Conservation (phyloP, 2,329 filamentous ascomycete genomes). For the Beauveria scarabaeidicola region DNA sequence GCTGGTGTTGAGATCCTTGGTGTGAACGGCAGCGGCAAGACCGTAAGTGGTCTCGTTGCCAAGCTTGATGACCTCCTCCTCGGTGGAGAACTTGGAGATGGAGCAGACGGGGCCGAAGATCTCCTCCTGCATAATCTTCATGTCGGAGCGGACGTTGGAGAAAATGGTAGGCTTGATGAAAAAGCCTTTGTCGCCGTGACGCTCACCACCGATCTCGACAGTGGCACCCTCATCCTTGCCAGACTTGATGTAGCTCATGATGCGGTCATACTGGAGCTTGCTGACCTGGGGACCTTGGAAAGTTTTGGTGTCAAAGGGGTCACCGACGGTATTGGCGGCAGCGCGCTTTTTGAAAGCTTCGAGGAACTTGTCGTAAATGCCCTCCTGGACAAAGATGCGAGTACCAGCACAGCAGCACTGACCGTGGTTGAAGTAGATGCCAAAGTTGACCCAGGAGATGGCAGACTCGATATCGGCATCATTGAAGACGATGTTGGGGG, state of each 20-base stretch:
- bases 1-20: slow-evolving; percentile 68
- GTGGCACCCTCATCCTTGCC: slow-evolving; percentile 46
- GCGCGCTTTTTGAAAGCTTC: slow-evolving; percentile 66
- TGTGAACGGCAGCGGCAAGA: slow-evolving; percentile 72
- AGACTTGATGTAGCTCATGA: slow-evolving; percentile 68
- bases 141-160: slow-evolving; percentile 64
- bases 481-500: slow-evolving; percentile 66
- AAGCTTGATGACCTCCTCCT: slow-evolving; percentile 64
- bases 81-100: slow-evolving; percentile 72
- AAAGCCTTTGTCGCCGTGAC: slow-evolving; percentile 64
- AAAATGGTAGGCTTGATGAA: slow-evolving; percentile 86
- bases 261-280: slow-evolving; percentile 71
- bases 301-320: slow-evolving; percentile 65
- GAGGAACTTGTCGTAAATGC: slow-evolving; percentile 76
- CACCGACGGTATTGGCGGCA: slow-evolving; percentile 62
- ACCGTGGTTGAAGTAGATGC: slow-evolving; percentile 53
- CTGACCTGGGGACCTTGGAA: slow-evolving; percentile 81
- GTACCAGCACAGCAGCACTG: slow-evolving; percentile 63
- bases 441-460: slow-evolving; percentile 64
- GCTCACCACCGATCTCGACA: slow-evolving; percentile 41
- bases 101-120: slow-evolving; percentile 80
- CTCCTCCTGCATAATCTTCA: slow-evolving; percentile 83
- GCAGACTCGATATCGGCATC: slow-evolving; percentile 66
- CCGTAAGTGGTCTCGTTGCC: slow-evolving; percentile 70
- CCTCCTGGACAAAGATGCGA: slow-evolving; percentile 72